Evolutionary conservation across 768 basidiomycete species (phyloP).

Genomic region (Filobasidium wieringae): DNA sequence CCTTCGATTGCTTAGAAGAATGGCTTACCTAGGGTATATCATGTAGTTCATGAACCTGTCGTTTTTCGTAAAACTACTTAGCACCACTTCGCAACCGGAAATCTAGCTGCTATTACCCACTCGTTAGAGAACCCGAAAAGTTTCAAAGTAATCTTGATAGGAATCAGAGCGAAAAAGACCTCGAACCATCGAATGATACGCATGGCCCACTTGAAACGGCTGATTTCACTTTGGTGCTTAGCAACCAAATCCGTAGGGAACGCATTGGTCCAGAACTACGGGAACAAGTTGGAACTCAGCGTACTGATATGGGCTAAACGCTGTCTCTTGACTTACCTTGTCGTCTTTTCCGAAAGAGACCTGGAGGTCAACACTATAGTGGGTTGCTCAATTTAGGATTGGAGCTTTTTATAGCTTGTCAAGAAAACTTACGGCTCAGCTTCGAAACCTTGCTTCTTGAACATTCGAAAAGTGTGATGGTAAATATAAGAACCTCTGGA

Average conservation of each 20-base stretch:
- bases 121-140: slow-evolving; percentile 42
- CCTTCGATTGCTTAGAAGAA: background rate
- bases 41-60: slow-evolving; percentile 37
- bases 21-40: slow-evolving; percentile 37
- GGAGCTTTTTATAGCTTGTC: background rate
- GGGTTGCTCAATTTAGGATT: background rate
- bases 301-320: no score
- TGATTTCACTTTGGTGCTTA: slow-evolving; percentile 40
- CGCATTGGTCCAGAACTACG: slow-evolving; percentile 43
- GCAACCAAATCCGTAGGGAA: slow-evolving; percentile 42
- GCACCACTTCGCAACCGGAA: background rate
- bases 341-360: slow-evolving; percentile 44
- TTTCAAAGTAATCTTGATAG: slow-evolving; percentile 41
- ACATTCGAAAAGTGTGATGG: slow-evolving; percentile 41
- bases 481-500: slow-evolving; percentile 33
- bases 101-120: slow-evolving; percentile 18
- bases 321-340: slow-evolving; percentile 21
- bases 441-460: slow-evolving; percentile 37
- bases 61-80: background rate
- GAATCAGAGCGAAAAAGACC: slow-evolving; percentile 41
- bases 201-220: slow-evolving; percentile 39
- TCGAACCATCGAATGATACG: slow-evolving; percentile 40
- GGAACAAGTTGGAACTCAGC: no score
- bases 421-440: slow-evolving; percentile 33
- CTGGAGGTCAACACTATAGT: slow-evolving; percentile 40